A percentile compares a stretch with the other conserved stretches of the same genome.
Conservation (phyloP, 768 basidiomycete genomes). For the Amanita rubescens region DNA sequence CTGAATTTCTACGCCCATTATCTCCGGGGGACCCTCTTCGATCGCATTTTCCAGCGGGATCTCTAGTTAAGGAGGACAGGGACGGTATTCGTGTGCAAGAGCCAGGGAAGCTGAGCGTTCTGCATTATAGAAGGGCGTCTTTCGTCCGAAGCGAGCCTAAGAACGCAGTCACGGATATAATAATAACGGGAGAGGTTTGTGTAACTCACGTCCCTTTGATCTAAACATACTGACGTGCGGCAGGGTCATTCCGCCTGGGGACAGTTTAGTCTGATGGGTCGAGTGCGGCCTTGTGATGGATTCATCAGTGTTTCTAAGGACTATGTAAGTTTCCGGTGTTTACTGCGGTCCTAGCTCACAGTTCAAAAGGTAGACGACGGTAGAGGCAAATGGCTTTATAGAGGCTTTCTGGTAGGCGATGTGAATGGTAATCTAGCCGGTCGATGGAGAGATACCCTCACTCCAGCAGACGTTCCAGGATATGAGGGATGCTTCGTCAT, state of each 20-base stretch:
- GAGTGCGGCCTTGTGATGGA: constrained; percentile 77
- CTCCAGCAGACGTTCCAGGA: constrained; percentile 49
- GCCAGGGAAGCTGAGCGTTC: constrained; percentile 26
- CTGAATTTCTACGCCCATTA: constrained; percentile 28
- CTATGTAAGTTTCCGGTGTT: constrained; percentile 47
- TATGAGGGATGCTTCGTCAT: constrained; percentile 86
- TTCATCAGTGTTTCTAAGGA: constrained; percentile 77
- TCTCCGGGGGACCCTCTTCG: constrained; percentile 53
- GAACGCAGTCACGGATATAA: constrained; percentile 44
- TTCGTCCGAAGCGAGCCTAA: constrained; percentile 6
- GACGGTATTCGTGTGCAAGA: constrained; percentile 43
- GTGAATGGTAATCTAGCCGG: constrained; percentile 67
- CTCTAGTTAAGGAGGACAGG: constrained; percentile 39
- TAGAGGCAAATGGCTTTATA: constrained; percentile 80
- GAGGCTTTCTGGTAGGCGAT: constrained; percentile 74
- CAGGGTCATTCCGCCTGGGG: constrained; percentile 93
- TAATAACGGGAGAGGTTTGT: constrained; percentile 68
- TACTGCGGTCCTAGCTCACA: background rate
- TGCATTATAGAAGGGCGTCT: constrained; percentile 25
- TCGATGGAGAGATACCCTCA: constrained; percentile 82
- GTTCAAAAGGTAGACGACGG: constrained; percentile 51
- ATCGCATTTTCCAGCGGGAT: constrained; percentile 52
- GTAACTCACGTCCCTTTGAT: background rate
- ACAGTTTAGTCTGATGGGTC: constrained; percentile 71
- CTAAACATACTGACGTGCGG: constrained; percentile 5